Percentiles rank a stretch among this genome's conserved stretches.
phyloP scores from a whole-genome alignment of 352 stramenopile genomes.

The Phytopythium ostracodes region DNA sequence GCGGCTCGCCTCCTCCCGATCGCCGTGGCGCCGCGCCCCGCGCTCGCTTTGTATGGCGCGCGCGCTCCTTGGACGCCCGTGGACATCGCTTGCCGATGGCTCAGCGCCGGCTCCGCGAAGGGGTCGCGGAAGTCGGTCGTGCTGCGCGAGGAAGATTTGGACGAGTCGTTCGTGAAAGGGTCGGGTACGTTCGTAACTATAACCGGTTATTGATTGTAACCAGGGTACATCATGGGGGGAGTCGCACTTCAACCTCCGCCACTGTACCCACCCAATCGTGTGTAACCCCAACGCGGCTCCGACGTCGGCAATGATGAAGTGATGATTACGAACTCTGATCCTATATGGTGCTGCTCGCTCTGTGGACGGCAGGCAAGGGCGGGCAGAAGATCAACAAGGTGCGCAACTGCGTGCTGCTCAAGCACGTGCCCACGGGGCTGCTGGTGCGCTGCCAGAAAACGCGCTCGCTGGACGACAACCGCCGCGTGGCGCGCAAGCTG shows the following conservation, averaged over 20 bases:
- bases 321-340: no score
- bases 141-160: constrained; percentile 61
- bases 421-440: constrained; percentile 73
- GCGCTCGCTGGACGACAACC: constrained; percentile 75
- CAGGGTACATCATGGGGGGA: no score
- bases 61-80: neutral
- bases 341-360: no score
- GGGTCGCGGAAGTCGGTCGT: constrained; percentile 20
- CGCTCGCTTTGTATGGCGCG: neutral
- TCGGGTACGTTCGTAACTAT: constrained; percentile 35
- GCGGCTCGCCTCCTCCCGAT: neutral
- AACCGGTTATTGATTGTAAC: neutral
- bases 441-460: constrained; percentile 80
- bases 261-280: neutral
- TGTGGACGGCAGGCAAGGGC: constrained; percentile 47
- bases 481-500: constrained; percentile 64
- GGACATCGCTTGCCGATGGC: neutral
- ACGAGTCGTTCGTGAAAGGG: constrained; percentile 84
- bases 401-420: constrained; percentile 86
- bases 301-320: neutral
- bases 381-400: constrained; percentile 93
- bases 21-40: neutral
- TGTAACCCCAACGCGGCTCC: neutral
- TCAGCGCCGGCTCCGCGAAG: neutral
- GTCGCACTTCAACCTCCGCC: neutral